Evolutionary conservation across 306 rosid genomes (phyloP), one percentile per base, ranked within the genome.

Genomic region (Vigna reflexopilosa): DNA sequence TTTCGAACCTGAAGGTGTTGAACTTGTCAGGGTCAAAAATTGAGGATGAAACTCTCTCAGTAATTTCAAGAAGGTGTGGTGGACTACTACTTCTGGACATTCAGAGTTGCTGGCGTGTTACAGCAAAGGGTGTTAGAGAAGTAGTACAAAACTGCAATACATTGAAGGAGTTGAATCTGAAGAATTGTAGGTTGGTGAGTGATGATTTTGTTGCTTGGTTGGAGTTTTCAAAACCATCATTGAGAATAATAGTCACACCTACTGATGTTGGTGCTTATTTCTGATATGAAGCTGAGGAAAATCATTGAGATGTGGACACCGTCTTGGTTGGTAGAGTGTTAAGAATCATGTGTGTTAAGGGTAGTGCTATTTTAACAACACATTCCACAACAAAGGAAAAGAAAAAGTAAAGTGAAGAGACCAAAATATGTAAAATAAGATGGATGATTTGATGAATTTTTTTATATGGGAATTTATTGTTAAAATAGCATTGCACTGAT

Each of bases 81-180:
- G 80, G 83, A 70, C 81, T 94, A 12, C 28, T 70, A 58, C 47
- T 65, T 72, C 26, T 94, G 77, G 79, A 87, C 32, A 72, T 94
- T 36, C 59, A 69, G 16, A 76, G 77, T 65, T 89, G 97, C 76
- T 70, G 57, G 26, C 20, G 59, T 71, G 86, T 92, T 61, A 94
- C 95, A 16, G 64, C 50, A 6, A 81, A 85, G 24, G 97, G 98
- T 48, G 88, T 85, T 81, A 85, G 71, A 81, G 80, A 82, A 56
- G 88, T 92, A 44, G 86, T 87, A 26, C 49, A 58, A 77, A 84
- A 82, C 28, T 94, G 97, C 85, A 81, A 32, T 64, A 24, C 47
- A 63, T 54, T 94, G 83, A 87, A 85, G 85, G 89, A 83, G 87
- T 83, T 94, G 69, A 86, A 87, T 81, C 83, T 94, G 71, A 74